Evolutionary conservation across 768 basidiomycete genomes (phyloP).

Genomic region (Leucocoprinus leucothites): DNA sequence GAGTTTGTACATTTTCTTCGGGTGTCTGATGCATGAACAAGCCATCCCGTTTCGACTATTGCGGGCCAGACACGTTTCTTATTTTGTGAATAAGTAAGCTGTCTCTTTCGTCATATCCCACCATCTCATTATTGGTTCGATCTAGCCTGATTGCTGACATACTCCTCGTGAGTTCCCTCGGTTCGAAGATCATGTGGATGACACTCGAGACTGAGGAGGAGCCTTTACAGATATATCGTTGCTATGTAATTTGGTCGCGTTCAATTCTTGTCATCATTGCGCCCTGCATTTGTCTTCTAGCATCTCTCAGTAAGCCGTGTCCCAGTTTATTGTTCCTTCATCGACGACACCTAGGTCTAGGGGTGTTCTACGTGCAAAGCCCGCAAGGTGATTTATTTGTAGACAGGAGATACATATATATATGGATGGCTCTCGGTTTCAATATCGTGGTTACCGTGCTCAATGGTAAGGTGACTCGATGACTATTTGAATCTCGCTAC

Average conservation of each 20-base stretch:
- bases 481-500: not conserved
- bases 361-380: not conserved
- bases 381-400: not conserved
- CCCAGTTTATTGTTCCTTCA: not conserved
- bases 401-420: not conserved
- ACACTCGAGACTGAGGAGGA: not conserved
- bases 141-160: not conserved
- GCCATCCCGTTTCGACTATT: not conserved
- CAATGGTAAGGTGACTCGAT: not conserved
- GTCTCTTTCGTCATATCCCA: not conserved
- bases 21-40: not conserved
- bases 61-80: not conserved
- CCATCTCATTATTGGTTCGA: not conserved
- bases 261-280: not conserved
- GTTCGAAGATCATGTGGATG: not conserved
- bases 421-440: not conserved
- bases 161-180: not conserved
- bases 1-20: not conserved
- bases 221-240: not conserved
- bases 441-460: not conserved
- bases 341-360: not conserved
- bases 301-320: not conserved
- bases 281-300: not conserved
- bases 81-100: not conserved
- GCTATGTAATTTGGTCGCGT: not conserved